phyloP scores from a whole-genome alignment of 495 filamentous ascomycete species.

The Podospora australis region DNA sequence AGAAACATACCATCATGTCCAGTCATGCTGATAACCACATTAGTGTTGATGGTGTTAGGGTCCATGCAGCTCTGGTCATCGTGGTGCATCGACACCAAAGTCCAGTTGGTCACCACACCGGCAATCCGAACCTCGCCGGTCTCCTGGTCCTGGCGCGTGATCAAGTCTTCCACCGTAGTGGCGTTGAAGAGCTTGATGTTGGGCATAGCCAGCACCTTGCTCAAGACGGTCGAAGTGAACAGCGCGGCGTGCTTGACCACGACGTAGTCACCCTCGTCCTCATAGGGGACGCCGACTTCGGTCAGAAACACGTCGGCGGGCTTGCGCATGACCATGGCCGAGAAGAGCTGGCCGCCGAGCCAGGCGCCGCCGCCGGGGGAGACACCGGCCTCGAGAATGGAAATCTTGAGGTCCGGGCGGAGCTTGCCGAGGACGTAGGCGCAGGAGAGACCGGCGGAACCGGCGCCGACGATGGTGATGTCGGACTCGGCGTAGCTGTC shows the following conservation, averaged over 20 bases:
- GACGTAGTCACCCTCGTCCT: conserved; percentile 79
- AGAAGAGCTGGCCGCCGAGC: conserved; percentile 89
- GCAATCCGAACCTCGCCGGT: conserved; percentile 58
- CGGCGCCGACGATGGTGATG: conserved; percentile 85
- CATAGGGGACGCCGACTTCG: conserved; percentile 76
- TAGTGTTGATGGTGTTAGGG: conserved; percentile 90
- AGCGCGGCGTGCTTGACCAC: conserved; percentile 90
- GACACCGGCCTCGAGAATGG: conserved; percentile 81
- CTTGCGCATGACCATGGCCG: conserved; percentile 89
- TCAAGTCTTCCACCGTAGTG: conserved; percentile 82
- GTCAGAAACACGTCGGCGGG: conserved; percentile 76
- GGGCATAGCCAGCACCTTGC: conserved; percentile 70
- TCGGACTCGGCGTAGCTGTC: conserved; percentile 86
- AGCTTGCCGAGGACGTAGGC: conserved; percentile 79
- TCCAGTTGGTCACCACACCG: conserved; percentile 93
- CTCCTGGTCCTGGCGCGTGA: conserved; percentile 54
- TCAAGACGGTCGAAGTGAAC: conserved; percentile 80
- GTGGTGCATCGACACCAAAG: conserved; percentile 82
- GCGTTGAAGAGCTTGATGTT: conserved; percentile 97
- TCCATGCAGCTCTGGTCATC: conserved; percentile 87
- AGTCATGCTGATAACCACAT: conserved; percentile 77
- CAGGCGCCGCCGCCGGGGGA: conserved; percentile 85
- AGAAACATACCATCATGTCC: conserved; percentile 83
- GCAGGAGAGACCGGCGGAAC: conserved; percentile 76
- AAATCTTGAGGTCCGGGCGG: conserved; percentile 84